Conservation (phyloP, 2,329 filamentous ascomycete genomes). For the Paecilomyces sp. region DNA sequence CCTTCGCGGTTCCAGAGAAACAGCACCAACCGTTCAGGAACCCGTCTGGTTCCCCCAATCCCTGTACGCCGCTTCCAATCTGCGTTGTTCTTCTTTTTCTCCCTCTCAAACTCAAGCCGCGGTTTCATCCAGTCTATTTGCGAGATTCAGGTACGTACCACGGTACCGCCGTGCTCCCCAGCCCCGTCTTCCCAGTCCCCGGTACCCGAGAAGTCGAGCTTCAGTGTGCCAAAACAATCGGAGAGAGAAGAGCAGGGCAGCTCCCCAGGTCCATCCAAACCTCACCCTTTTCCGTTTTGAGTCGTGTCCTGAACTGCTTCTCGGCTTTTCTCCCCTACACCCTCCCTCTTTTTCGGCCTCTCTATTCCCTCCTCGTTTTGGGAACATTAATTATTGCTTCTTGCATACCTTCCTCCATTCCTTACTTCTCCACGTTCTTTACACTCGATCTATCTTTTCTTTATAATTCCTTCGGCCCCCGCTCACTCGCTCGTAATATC, state of each 20-base stretch:
- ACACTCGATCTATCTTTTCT: conserved; percentile 11
- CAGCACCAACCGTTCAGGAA: conserved; percentile 12
- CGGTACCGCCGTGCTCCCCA: not conserved
- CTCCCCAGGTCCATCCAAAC: not conserved
- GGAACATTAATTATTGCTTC: conserved; percentile 4
- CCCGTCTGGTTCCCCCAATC: conserved; percentile 2
- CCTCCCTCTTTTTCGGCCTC: not conserved
- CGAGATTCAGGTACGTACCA: not conserved
- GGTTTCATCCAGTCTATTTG: not conserved
- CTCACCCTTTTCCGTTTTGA: not conserved
- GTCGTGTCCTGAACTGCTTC: conserved; percentile 2
- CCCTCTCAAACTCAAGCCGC: not conserved
- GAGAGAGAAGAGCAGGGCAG: not conserved
- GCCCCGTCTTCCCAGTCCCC: not conserved
- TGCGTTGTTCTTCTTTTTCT: conserved; percentile 1
- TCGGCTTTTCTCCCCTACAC: conserved; percentile 1
- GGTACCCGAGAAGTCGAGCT: not conserved
- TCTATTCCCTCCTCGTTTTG: conserved; percentile 3
- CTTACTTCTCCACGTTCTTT: conserved; percentile 17
- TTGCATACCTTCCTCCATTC: conserved; percentile 10
- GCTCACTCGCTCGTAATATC: conserved; percentile 25
- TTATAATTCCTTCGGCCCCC: conserved; percentile 8
- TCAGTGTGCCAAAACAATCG: not conserved
- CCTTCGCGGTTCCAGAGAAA: not conserved
- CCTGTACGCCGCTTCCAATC: not conserved